Conservation (phyloP, 2,329 filamentous ascomycete genomes). For the Mariannaea elegans region DNA sequence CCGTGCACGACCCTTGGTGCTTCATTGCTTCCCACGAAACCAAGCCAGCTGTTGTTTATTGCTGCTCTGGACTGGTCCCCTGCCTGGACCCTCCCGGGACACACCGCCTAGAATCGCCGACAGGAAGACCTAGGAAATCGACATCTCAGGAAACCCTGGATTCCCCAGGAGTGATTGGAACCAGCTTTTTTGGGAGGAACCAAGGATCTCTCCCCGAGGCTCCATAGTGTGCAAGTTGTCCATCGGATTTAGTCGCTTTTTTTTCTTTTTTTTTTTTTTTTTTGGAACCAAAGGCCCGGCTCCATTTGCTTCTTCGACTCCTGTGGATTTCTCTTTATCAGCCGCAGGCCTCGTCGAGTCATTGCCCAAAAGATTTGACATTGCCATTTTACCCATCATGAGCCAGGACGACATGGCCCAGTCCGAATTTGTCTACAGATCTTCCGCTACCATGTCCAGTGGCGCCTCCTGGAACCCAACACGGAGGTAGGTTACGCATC, state of each 20-base stretch:
- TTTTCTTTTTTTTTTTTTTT: slow-evolving; percentile 29
- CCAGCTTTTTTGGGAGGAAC: slow-evolving; percentile 37
- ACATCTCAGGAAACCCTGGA: slow-evolving; percentile 43
- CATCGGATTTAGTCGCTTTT: slow-evolving; percentile 38
- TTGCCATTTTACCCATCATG: slow-evolving; percentile 43
- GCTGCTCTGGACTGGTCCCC: slow-evolving; percentile 40
- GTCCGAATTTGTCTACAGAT: slow-evolving; percentile 58
- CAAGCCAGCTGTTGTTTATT: slow-evolving; percentile 37
- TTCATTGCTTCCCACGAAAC: slow-evolving; percentile 35
- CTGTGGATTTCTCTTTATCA: slow-evolving; percentile 44
- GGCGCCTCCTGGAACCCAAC: slow-evolving; percentile 61
- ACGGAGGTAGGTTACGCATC: slow-evolving; percentile 58
- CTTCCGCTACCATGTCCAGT: slow-evolving; percentile 52
- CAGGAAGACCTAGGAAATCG: slow-evolving; percentile 38
- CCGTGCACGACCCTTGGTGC: slow-evolving; percentile 40
- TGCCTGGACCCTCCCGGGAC: slow-evolving; percentile 36
- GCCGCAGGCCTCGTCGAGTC: slow-evolving; percentile 40
- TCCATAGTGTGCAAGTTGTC: slow-evolving; percentile 43
- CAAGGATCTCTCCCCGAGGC: slow-evolving; percentile 44
- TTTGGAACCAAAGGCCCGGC: slow-evolving; percentile 38
- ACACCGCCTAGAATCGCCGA: slow-evolving; percentile 42
- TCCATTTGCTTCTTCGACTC: slow-evolving; percentile 33
- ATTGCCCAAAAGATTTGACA: slow-evolving; percentile 32
- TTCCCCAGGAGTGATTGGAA: slow-evolving; percentile 39
- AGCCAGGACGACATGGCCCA: slow-evolving; percentile 55